Evolutionary conservation across 2,329 filamentous ascomycete genomes (phyloP).

Genomic region (Colletotrichum navitas): DNA sequence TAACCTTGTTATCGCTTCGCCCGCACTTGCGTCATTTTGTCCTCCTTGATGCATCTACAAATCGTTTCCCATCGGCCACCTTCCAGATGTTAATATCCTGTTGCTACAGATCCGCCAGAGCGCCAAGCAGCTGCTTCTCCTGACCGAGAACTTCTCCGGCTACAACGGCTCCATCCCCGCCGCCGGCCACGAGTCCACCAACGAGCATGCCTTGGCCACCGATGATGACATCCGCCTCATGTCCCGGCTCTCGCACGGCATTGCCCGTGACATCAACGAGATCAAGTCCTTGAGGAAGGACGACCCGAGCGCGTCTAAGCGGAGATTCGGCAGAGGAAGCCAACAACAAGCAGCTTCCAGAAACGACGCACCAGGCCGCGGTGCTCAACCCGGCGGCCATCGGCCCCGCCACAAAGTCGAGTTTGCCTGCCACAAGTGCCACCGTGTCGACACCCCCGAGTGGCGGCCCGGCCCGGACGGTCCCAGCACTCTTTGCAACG

Average conservation of each 20-base stretch:
- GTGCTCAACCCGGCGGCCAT: slow-evolving; percentile 3
- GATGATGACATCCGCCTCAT: slow-evolving; percentile 31
- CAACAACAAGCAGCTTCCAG: neutral
- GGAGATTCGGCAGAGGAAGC: neutral
- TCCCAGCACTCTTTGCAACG: slow-evolving; percentile 79
- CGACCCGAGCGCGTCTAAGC: slow-evolving; percentile 2
- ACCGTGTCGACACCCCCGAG: slow-evolving; percentile 80
- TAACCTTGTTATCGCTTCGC: neutral
- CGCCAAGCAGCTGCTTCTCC: slow-evolving; percentile 26
- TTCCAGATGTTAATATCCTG: neutral
- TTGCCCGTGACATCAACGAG: slow-evolving; percentile 36
- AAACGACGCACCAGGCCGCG: neutral
- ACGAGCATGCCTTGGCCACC: slow-evolving; percentile 18
- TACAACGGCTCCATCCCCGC: slow-evolving; percentile 9
- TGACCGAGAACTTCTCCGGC: slow-evolving; percentile 23
- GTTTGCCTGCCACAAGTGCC: slow-evolving; percentile 62
- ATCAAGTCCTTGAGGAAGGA: slow-evolving; percentile 21
- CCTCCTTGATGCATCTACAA: neutral
- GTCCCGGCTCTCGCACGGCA: slow-evolving; percentile 34
- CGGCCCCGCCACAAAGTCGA: slow-evolving; percentile 48
- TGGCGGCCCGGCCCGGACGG: slow-evolving; percentile 82
- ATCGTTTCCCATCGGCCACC: neutral
- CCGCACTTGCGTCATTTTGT: neutral
- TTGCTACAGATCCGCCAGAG: slow-evolving; percentile 27
- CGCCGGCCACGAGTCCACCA: slow-evolving; percentile 8